These are phyloP conservation scores for Ceratocystis diversiconidia DNA, from an alignment of 2,329 filamentous ascomycete genomes.

Conservation along the genomic window DNA sequence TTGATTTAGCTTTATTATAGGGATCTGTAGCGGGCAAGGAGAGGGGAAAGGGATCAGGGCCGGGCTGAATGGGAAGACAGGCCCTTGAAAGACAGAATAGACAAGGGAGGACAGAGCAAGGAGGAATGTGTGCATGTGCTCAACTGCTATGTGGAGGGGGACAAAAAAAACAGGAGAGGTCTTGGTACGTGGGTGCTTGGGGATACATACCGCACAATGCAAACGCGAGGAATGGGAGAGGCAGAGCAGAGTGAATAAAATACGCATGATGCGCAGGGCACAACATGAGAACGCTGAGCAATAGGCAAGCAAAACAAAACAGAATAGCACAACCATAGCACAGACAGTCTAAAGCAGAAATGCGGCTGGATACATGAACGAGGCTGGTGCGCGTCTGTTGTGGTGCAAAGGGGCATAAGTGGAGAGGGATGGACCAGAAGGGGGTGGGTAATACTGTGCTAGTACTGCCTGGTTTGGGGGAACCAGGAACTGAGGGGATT, in stretches of 20 bases:
- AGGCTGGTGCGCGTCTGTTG: constrained; percentile 3
- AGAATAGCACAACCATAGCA: neutral
- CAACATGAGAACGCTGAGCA: neutral
- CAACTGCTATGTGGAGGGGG: neutral
- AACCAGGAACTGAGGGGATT: no score
- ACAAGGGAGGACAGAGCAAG: neutral
- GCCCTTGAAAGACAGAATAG: neutral
- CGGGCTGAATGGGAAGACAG: neutral
- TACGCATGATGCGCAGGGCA: no score
- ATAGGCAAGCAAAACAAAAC: neutral
- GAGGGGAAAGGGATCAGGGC: neutral
- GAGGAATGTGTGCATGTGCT: neutral
- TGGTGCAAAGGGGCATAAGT: neutral
- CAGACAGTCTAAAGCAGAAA: neutral
- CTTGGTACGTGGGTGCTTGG: neutral
- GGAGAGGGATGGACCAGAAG: neutral
- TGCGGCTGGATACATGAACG: constrained; percentile 4
- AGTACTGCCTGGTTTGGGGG: neutral
- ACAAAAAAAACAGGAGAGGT: neutral
- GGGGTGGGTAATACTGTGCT: neutral
- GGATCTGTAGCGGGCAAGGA: neutral
- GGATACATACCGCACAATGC: neutral
- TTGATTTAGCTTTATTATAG: constrained; percentile 1
- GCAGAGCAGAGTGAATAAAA: neutral
- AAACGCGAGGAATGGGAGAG: neutral